A percentile compares a stretch with the other conserved stretches of the same genome.
Evolutionary conservation across 2,329 filamentous ascomycete species (phyloP).

Genomic region (Fusarium bactridioides): DNA sequence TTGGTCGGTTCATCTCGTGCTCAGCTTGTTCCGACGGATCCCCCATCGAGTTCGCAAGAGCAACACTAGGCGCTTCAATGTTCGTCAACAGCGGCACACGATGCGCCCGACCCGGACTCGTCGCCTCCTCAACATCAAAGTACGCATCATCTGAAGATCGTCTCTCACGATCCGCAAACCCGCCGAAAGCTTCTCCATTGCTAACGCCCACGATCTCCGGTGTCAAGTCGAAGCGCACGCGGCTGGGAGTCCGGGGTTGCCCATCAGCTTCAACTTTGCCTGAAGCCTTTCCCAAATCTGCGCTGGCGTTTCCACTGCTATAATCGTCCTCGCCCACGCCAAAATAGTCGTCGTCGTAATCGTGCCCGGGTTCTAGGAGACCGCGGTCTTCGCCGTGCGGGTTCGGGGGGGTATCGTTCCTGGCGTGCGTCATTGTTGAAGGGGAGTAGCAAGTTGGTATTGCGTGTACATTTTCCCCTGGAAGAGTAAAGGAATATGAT

Average conservation of each 20-base stretch:
- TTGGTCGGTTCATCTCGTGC: slow-evolving; percentile 71
- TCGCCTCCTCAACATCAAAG: slow-evolving; percentile 56
- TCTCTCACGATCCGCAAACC: slow-evolving; percentile 20
- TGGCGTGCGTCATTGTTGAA: slow-evolving; percentile 46
- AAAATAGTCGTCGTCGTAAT: slow-evolving; percentile 41
- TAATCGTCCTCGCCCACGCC: slow-evolving; percentile 34
- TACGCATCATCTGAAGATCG: slow-evolving; percentile 50
- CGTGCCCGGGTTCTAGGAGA: slow-evolving; percentile 39
- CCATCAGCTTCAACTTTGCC: slow-evolving; percentile 31
- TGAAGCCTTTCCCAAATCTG: slow-evolving; percentile 24
- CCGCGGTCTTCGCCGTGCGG: slow-evolving; percentile 46
- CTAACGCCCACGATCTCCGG: slow-evolving; percentile 52
- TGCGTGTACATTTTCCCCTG: slow-evolving; percentile 40
- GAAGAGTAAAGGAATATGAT: background rate
- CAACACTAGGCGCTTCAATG: slow-evolving; percentile 80
- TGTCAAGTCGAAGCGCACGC: slow-evolving; percentile 76
- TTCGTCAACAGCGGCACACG: slow-evolving; percentile 79
- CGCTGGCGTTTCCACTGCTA: slow-evolving; percentile 17
- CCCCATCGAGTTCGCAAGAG: slow-evolving; percentile 67
- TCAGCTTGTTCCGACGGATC: slow-evolving; percentile 55
- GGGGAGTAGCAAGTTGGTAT: slow-evolving; percentile 28
- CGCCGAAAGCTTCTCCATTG: slow-evolving; percentile 23
- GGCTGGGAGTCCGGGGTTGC: slow-evolving; percentile 62
- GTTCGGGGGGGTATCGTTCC: slow-evolving; percentile 42
- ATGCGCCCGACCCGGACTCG: slow-evolving; percentile 58